Base-by-base conservation (phyloP, 345 rosid species). In the Eucalyptus erythrocorys region DNA sequence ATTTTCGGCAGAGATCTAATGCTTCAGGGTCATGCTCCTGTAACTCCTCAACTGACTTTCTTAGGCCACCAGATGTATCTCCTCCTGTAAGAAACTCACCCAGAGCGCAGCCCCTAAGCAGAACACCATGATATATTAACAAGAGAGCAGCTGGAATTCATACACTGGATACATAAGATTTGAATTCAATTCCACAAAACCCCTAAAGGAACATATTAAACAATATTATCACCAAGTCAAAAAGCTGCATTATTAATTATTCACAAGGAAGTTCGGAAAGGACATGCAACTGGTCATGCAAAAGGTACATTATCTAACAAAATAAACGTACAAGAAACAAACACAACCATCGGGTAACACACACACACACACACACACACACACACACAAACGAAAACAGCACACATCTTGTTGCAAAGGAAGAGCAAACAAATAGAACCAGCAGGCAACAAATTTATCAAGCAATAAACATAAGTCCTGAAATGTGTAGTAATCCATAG, bases 11-110 rank as follows among this genome's bases (percentile, higher is more conserved):
- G 49, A 64, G 51, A 88, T 94, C 96, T 76, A 94, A 91, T 2
- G 88, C 96, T 19, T 87, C 80, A 27, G 50, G 61, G 50, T 92
- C 92, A 88, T 86, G 88, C 32, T 79, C 89, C 88, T 91, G 59
- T 94, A 97, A 86, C 89, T 97, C 94, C 91, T 93, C 43, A 8
- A 90, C 93, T 4, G 98, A 93, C 93, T 93, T 95, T 93, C 88
- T 93, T 85, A 95, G 66, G 85, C 93, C 94, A n/a, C 96, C 93
- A 8, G 71, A 24, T 5, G 96, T 92, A 85, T 95, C 95, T 89
- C 95, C 94, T 84, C 89, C 94, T 0, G 93, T 95, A 42, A 96
- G 94, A 89, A 95, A 95, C 88, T 89, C 89, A 0, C 93, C 98
- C 90, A 96, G 84, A n/a, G 53, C 76, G 53, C 92, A 88, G 40